Evolutionary conservation across 768 basidiomycete species (phyloP).

Genomic region (Auricularia heimuer): DNA sequence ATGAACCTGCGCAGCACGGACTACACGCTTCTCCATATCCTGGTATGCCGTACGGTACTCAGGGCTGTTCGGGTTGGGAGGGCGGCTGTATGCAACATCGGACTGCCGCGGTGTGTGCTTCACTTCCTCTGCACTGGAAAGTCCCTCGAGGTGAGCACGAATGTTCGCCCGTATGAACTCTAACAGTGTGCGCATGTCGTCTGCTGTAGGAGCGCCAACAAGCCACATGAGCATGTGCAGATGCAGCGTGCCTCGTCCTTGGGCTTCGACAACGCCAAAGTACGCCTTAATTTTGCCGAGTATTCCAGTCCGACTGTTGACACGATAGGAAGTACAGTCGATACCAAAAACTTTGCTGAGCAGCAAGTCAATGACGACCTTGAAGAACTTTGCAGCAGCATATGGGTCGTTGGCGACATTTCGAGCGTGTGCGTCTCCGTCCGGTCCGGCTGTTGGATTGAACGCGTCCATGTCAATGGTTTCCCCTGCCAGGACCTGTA

Average conservation of each 20-base stretch:
- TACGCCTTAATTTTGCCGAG: constrained; percentile 26
- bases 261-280: constrained; percentile 30
- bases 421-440: constrained; percentile 8
- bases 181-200: constrained; percentile 20
- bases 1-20: constrained; percentile 24
- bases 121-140: constrained; percentile 10
- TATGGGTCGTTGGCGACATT: constrained; percentile 32
- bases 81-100: constrained; percentile 25
- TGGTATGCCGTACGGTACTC: constrained; percentile 12
- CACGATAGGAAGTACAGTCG: constrained; percentile 10
- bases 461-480: constrained; percentile 36
- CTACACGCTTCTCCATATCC: constrained; percentile 17
- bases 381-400: constrained; percentile 33
- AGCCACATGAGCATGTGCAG: constrained; percentile 34
- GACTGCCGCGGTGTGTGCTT: constrained; percentile 16
- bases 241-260: constrained; percentile 34
- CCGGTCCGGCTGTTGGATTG: constrained; percentile 16
- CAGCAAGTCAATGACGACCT: constrained; percentile 24
- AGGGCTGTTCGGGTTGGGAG: constrained; percentile 21
- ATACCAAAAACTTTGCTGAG: constrained; percentile 27
- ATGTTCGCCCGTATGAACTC: constrained; percentile 25
- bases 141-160: constrained; percentile 20
- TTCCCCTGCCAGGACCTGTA: constrained; percentile 33
- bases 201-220: constrained; percentile 19
- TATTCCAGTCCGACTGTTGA: constrained; percentile 19